Percentiles rank a stretch among this genome's conserved stretches.
Conservation (phyloP, 495 filamentous ascomycete species). For the Articulospora tetracladia region DNA sequence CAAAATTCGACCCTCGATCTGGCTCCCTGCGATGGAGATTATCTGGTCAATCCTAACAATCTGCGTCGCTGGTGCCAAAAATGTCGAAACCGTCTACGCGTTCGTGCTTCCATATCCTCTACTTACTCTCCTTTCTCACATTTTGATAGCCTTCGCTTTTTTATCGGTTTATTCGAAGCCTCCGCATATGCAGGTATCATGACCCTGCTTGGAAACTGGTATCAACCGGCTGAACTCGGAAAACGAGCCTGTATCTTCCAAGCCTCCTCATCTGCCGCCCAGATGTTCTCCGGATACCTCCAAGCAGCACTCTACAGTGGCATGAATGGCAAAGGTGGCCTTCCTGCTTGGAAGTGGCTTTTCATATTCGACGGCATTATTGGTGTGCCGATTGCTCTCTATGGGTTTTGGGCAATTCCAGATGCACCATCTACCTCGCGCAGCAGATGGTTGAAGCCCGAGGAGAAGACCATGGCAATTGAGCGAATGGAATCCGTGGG, state of each 20-base stretch:
- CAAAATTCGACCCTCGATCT: conserved; percentile 43
- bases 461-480: conserved; percentile 8
- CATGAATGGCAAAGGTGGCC: conserved; percentile 42
- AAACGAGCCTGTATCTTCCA: conserved; percentile 35
- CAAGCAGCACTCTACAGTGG: conserved; percentile 44
- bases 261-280: conserved; percentile 20
- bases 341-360: conserved; percentile 43
- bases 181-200: conserved; percentile 28
- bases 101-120: conserved; percentile 43
- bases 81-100: conserved; percentile 27
- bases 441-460: conserved; percentile 4
- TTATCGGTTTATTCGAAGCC: conserved; percentile 38
- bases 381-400: conserved; percentile 41
- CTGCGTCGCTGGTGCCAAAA: conserved; percentile 41
- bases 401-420: conserved; percentile 27
- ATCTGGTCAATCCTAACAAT: conserved; percentile 53
- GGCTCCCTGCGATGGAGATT: conserved; percentile 44
- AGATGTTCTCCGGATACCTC: conserved; percentile 50
- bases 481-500: conserved; percentile 9
- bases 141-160: conserved; percentile 54
- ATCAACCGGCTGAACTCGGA: conserved; percentile 24
- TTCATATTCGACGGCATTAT: conserved; percentile 41
- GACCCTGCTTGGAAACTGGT: background rate
- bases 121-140: conserved; percentile 35
- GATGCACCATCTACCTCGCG: background rate